phyloP scores from a whole-genome alignment of 257 asterid species.

The Nicotiana undulata region DNA sequence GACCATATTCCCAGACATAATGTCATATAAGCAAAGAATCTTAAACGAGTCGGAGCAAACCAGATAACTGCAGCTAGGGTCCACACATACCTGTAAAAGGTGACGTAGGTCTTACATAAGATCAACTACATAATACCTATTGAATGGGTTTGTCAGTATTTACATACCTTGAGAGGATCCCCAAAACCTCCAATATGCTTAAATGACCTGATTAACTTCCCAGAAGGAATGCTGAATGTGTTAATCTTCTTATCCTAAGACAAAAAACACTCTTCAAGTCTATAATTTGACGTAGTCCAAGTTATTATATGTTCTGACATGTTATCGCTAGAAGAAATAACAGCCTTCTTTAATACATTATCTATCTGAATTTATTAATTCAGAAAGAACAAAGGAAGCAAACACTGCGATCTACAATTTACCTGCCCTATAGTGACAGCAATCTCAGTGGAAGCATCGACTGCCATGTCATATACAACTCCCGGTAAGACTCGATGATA shows the following conservation, averaged over 20 bases:
- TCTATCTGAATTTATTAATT: neutral
- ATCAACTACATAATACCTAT: neutral
- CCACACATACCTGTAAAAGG: constrained; percentile 44
- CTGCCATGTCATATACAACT: constrained; percentile 36
- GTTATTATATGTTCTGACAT: neutral
- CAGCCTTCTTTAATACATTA: neutral
- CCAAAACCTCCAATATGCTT: constrained; percentile 36
- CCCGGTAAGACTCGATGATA: constrained; percentile 30
- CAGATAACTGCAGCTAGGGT: constrained; percentile 52
- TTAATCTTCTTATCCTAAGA: constrained; percentile 56
- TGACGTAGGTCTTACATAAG: neutral
- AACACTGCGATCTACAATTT: constrained; percentile 10
- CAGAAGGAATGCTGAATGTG: constrained; percentile 37
- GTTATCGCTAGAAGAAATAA: neutral
- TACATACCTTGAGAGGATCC: constrained; percentile 51
- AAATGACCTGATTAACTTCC: constrained; percentile 45
- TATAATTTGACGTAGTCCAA: neutral
- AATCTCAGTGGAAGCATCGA: constrained; percentile 30
- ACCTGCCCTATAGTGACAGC: constrained; percentile 55
- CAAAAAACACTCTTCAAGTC: neutral
- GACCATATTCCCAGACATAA: constrained; percentile 44
- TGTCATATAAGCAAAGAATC: constrained; percentile 51
- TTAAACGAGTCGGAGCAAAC: constrained; percentile 54
- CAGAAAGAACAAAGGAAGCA: neutral
- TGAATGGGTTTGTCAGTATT: neutral